Conservation (phyloP, 768 basidiomycete genomes). For the Tylopilus felleus region DNA sequence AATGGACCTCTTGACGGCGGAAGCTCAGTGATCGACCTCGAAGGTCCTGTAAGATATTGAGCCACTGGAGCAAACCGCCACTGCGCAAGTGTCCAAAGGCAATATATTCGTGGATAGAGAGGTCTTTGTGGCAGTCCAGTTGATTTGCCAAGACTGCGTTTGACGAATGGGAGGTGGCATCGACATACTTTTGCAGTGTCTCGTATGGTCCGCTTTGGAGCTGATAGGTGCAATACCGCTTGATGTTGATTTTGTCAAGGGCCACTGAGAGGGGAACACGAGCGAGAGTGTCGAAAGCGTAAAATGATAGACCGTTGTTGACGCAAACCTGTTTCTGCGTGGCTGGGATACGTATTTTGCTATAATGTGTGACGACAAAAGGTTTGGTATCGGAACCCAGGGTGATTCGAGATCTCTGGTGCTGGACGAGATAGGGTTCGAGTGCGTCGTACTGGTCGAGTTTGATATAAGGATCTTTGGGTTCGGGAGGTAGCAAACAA, state of each 20-base stretch:
- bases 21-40: slow-evolving; percentile 37
- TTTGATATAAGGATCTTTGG: slow-evolving; percentile 9
- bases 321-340: slow-evolving; percentile 2
- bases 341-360: slow-evolving; percentile 11
- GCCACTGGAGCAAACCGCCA: slow-evolving; percentile 47
- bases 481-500: slow-evolving; percentile 16
- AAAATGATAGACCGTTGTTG: slow-evolving; percentile 33
- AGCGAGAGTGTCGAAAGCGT: slow-evolving; percentile 27
- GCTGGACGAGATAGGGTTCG: slow-evolving; percentile 10
- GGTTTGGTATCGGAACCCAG: slow-evolving; percentile 26
- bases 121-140: slow-evolving; percentile 34
- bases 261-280: slow-evolving; percentile 1
- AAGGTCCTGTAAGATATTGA: slow-evolving; percentile 45
- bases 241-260: background rate
- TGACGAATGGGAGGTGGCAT: background rate
- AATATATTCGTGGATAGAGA: slow-evolving; percentile 35
- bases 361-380: slow-evolving; percentile 17
- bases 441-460: slow-evolving; percentile 17
- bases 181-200: slow-evolving; percentile 32
- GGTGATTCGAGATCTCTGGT: slow-evolving; percentile 18
- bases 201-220: slow-evolving; percentile 34
- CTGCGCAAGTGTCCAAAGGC: slow-evolving; percentile 36
- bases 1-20: slow-evolving; percentile 36
- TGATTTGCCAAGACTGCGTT: slow-evolving; percentile 37
- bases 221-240: slow-evolving; percentile 22